phyloP scores from a whole-genome alignment of 306 rosid genomes.

The Quercus robur region DNA sequence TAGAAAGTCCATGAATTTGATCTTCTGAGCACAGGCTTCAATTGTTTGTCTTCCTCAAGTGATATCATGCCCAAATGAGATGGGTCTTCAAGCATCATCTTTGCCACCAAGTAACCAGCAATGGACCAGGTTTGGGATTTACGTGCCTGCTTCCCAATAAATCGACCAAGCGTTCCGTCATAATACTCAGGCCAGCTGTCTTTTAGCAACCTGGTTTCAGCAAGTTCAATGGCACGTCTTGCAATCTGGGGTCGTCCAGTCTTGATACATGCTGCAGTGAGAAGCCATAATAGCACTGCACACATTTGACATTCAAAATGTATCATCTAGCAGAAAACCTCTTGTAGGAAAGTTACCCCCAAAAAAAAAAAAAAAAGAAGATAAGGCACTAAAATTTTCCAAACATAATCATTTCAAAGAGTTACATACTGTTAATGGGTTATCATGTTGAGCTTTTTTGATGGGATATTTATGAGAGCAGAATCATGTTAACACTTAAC shows the following conservation, averaged over 20 bases:
- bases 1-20: slow-evolving; percentile 62
- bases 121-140: slow-evolving; percentile 77
- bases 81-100: slow-evolving; percentile 76
- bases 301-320: slow-evolving; percentile 12
- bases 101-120: slow-evolving; percentile 74
- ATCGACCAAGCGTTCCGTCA: slow-evolving; percentile 67
- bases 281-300: slow-evolving; percentile 78
- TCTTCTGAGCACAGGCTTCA: slow-evolving; percentile 59
- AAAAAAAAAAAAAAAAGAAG: too few species aligned
- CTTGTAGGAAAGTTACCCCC: not conserved
- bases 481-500: not conserved
- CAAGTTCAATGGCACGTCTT: slow-evolving; percentile 69
- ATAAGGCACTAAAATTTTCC: not conserved
- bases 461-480: not conserved
- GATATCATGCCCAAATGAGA: slow-evolving; percentile 64
- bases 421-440: not conserved
- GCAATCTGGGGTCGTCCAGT: slow-evolving; percentile 79
- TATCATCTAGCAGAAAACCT: not conserved
- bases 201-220: slow-evolving; percentile 54
- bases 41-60: slow-evolving; percentile 62
- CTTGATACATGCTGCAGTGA: slow-evolving; percentile 67
- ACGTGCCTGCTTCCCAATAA: slow-evolving; percentile 72
- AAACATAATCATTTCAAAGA: not conserved
- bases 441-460: not conserved
- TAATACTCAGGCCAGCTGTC: slow-evolving; percentile 82